Evolutionary conservation across 805 yeast species (phyloP).

Genomic region (Kluyveromyces lactis): DNA sequence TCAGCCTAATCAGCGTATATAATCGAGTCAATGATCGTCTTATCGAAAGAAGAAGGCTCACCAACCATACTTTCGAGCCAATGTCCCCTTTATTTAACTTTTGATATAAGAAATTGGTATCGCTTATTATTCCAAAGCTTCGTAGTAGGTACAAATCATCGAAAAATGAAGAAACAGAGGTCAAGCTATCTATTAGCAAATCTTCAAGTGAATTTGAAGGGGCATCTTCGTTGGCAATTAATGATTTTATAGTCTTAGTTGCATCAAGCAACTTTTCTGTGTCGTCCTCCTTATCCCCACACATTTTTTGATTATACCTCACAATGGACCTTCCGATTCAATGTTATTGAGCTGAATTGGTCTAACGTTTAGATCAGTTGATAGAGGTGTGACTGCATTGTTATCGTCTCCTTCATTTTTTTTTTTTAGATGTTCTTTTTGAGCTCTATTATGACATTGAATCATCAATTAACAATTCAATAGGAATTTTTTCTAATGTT

Average conservation of each 20-base stretch:
- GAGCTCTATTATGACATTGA: no score
- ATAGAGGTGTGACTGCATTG: no score
- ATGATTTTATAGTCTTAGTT: background rate
- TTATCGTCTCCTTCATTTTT: no score
- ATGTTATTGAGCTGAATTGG: no score
- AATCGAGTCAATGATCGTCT: constrained; percentile 14
- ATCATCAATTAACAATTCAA: no score
- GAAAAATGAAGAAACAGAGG: constrained; percentile 18
- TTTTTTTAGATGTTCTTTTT: no score
- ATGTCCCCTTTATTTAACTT: constrained; percentile 20
- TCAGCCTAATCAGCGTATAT: constrained; percentile 7
- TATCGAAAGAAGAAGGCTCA: constrained; percentile 18
- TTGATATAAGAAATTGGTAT: constrained; percentile 16
- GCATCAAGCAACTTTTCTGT: background rate
- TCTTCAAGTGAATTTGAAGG: constrained; percentile 14
- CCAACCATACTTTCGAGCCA: constrained; percentile 25
- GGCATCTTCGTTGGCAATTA: background rate
- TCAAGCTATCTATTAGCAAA: constrained; percentile 13
- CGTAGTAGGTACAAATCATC: constrained; percentile 23
- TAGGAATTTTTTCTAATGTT: no score
- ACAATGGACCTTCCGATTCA: background rate
- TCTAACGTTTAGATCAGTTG: no score
- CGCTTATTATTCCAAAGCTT: constrained; percentile 23
- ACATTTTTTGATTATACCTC: background rate
- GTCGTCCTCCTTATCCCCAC: background rate